These are phyloP conservation scores for Syncephalis fuscata DNA, from an alignment of 371 early-diverging fungal genomes.

Conservation along the genomic window DNA sequence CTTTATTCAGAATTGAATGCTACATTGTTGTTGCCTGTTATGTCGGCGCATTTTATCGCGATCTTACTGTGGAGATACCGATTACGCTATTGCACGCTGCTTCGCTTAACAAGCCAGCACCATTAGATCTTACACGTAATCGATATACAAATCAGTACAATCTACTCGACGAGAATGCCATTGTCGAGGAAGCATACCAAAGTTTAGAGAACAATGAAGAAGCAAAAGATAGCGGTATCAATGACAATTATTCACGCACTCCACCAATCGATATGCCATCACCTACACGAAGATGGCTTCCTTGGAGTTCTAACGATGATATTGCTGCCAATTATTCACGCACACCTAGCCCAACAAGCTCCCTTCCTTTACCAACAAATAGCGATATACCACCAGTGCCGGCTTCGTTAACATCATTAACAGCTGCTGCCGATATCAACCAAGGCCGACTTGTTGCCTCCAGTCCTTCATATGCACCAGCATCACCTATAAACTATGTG, in stretches of 20 bases:
- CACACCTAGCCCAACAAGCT: conserved; percentile 10
- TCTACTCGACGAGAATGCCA: conserved; percentile 12
- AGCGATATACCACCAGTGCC: conserved; percentile 1
- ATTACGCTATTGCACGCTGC: conserved; percentile 32
- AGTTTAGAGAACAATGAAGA: conserved; percentile 2
- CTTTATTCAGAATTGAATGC: neutral
- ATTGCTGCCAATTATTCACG: conserved; percentile 7
- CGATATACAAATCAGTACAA: conserved; percentile 19
- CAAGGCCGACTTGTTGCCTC: conserved; percentile 15
- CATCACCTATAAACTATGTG: conserved; percentile 24
- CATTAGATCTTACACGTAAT: conserved; percentile 16
- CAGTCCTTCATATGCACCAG: conserved; percentile 22
- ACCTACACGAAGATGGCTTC: neutral
- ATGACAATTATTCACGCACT: too few species aligned
- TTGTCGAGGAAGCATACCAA: conserved; percentile 6
- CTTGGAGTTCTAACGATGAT: conserved; percentile 8
- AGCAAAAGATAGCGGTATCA: neutral
- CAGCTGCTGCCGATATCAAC: conserved; percentile 5
- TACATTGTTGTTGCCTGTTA: neutral
- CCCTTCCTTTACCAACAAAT: conserved; percentile 10
- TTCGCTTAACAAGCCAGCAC: conserved; percentile 21
- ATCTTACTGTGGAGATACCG: conserved; percentile 28
- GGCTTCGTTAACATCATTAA: conserved; percentile 1
- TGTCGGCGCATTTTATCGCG: conserved; percentile 9
- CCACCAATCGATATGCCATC: conserved; percentile 4